Evolutionary conservation across 331 rosid genomes (phyloP).

Genomic region (Rosa hybrid): DNA sequence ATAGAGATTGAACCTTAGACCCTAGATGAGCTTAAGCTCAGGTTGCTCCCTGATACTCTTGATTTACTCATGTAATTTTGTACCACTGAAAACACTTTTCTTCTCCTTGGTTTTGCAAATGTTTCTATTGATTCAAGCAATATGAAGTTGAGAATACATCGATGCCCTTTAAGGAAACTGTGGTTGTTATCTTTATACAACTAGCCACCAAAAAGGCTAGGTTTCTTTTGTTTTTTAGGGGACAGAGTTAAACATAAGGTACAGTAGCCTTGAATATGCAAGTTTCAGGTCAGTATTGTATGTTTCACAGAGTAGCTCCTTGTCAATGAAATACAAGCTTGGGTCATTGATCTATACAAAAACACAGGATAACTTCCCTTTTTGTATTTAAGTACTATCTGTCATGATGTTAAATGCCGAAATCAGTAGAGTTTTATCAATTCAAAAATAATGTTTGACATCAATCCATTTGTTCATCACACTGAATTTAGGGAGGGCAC

Average conservation of each 20-base stretch:
- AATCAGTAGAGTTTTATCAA: background rate
- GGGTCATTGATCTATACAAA: background rate
- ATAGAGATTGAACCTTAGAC: background rate
- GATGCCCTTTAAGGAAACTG: background rate
- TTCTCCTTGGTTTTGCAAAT: background rate
- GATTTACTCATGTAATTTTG: background rate
- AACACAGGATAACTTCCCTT: background rate
- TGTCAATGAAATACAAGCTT: background rate
- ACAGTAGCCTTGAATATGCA: background rate
- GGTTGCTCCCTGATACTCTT: background rate
- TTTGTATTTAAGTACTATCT: background rate
- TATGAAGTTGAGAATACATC: background rate
- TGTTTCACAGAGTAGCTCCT: background rate
- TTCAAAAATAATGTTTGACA: background rate
- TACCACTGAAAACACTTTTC: too few species aligned
- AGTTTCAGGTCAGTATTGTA: background rate
- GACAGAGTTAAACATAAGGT: background rate
- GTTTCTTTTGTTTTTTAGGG: background rate
- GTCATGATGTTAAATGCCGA: constrained; percentile 1
- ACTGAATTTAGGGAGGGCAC: background rate
- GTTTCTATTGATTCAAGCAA: background rate
- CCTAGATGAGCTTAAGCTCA: background rate
- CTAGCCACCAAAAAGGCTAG: background rate
- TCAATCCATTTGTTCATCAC: background rate
- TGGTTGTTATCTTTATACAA: background rate